Evolutionary conservation across 345 rosid genomes (phyloP).

Genomic region (Capsella bursapastoris): DNA sequence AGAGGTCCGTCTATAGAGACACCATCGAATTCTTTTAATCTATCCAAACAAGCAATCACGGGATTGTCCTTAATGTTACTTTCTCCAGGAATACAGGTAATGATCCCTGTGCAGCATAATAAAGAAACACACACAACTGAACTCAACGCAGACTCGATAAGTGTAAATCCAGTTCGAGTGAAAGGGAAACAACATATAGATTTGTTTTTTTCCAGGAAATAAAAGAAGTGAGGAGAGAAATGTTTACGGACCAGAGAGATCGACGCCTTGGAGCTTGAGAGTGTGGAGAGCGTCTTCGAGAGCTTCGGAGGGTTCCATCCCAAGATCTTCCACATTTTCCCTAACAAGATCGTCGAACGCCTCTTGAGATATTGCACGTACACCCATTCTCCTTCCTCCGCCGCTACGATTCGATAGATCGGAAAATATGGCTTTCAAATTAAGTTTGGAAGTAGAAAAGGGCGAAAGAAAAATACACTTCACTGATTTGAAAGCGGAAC

Average conservation of each 20-base stretch:
- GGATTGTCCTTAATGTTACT: conserved; percentile 64
- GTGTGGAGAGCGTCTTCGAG: conserved; percentile 86
- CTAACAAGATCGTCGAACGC: conserved; percentile 85
- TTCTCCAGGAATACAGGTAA: conserved; percentile 77
- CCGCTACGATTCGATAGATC: conserved; percentile 31
- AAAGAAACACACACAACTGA: conserved; percentile 24
- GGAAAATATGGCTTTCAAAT: neutral
- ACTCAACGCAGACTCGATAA: neutral
- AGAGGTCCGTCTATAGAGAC: conserved; percentile 34
- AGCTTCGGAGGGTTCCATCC: conserved; percentile 89
- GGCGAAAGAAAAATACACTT: neutral
- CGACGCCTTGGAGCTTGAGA: conserved; percentile 89
- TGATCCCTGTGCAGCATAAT: conserved; percentile 61
- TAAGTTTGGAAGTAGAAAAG: conserved; percentile 16
- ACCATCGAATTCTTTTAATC: conserved; percentile 51
- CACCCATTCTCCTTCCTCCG: conserved; percentile 60
- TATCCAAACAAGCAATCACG: conserved; percentile 62
- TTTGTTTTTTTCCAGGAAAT: neutral
- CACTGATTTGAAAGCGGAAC: conserved; percentile 17
- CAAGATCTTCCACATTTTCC: conserved; percentile 88
- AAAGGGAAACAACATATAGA: neutral
- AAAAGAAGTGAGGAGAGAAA: conserved; percentile 4
- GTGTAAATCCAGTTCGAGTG: neutral
- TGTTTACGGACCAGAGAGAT: conserved; percentile 67
- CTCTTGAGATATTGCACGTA: conserved; percentile 77